Conservation (phyloP, 2,329 filamentous ascomycete species). For the Daldinia sp. region DNA sequence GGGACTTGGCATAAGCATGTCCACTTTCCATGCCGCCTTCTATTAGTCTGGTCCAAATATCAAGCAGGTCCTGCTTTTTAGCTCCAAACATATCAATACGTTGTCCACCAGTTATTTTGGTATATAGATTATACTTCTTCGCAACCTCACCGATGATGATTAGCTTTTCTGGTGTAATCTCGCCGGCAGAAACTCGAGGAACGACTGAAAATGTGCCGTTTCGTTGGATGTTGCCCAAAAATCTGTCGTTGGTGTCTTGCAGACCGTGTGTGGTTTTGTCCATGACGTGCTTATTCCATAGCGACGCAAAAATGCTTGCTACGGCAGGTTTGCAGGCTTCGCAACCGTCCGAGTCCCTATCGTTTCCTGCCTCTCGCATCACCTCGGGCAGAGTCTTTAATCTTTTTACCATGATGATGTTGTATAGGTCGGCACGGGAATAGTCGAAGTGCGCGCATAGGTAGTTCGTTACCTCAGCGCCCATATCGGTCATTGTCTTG, state of each 20-base stretch:
- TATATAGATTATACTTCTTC: conserved; percentile 84
- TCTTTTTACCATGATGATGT: conserved; percentile 84
- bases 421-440: conserved; percentile 87
- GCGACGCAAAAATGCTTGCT: conserved; percentile 79
- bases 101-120: conserved; percentile 91
- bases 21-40: conserved; percentile 89
- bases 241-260: conserved; percentile 91
- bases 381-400: conserved; percentile 76
- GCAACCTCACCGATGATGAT: conserved; percentile 85
- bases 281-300: conserved; percentile 87
- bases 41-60: conserved; percentile 83
- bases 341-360: conserved; percentile 77
- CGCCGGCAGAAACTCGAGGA: conserved; percentile 81
- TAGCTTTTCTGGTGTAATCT: conserved; percentile 87
- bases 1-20: conserved; percentile 88
- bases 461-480: conserved; percentile 86
- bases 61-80: conserved; percentile 82
- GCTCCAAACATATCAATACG: conserved; percentile 94
- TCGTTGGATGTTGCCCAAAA: conserved; percentile 87
- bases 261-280: conserved; percentile 74
- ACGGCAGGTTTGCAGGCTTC: conserved; percentile 87
- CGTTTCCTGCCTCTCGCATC: conserved; percentile 80
- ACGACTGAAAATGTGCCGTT: conserved; percentile 92
- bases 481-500: conserved; percentile 84
- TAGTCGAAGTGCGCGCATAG: conserved; percentile 85